phyloP scores from a whole-genome alignment of 768 basidiomycete species.

The Suillus spraguei region DNA sequence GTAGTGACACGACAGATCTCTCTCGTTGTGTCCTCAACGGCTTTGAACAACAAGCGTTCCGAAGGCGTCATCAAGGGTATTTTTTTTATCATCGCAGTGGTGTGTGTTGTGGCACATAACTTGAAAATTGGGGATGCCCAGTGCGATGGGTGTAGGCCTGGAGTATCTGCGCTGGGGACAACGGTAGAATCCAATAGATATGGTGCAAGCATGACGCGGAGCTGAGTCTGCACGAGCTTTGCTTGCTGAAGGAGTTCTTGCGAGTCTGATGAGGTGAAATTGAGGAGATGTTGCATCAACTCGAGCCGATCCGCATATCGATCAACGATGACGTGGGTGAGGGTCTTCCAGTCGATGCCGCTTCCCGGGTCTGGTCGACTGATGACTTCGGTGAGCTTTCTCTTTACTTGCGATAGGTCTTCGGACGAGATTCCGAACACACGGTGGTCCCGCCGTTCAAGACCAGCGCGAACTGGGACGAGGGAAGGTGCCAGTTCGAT shows the following conservation, averaged over 20 bases:
- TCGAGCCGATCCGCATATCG: constrained; percentile 47
- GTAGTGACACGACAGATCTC: constrained; percentile 23
- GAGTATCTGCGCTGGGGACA: constrained; percentile 8
- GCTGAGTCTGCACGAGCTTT: constrained; percentile 18
- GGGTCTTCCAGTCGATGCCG: constrained; percentile 44
- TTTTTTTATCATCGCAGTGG: constrained; percentile 5
- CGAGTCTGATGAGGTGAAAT: constrained; percentile 19
- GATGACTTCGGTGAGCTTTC: constrained; percentile 13
- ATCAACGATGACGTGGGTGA: constrained; percentile 41
- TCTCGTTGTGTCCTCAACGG: constrained; percentile 16
- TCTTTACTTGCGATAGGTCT: background rate
- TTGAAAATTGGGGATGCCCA: constrained; percentile 17
- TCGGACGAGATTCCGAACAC: too few species aligned
- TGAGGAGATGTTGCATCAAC: constrained; percentile 38
- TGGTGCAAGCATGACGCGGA: constrained; percentile 21
- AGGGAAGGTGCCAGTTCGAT: too few species aligned
- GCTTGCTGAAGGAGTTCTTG: constrained; percentile 15
- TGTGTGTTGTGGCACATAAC: constrained; percentile 17
- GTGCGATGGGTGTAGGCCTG: background rate
- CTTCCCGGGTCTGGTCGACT: constrained; percentile 20
- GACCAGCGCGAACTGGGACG: too few species aligned
- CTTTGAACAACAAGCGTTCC: constrained; percentile 15
- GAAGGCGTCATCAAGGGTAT: constrained; percentile 15
- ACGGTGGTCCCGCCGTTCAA: too few species aligned
- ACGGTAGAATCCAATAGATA: constrained; percentile 18